These are phyloP conservation scores for Annona cherimola DNA, from an alignment of 164 flowering plant genomes.

Conservation along the genomic window DNA sequence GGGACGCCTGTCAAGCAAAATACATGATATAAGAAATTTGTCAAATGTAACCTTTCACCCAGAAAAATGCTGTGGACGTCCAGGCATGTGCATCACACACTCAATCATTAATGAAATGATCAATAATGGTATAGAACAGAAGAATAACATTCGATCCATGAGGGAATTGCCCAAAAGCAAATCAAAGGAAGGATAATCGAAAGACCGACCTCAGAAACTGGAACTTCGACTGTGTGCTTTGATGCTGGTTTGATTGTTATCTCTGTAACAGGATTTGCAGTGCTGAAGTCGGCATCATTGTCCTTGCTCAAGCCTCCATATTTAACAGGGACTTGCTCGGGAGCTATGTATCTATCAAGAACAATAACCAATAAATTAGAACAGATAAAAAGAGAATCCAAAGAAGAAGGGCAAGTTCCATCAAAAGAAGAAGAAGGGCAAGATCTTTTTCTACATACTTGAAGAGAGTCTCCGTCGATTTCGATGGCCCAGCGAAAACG, in stretches of 20 bases:
- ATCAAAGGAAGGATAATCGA: neutral
- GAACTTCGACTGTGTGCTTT: constrained; percentile 63
- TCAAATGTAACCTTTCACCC: too few species aligned
- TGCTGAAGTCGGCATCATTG: constrained; percentile 59
- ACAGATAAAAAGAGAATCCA: neutral
- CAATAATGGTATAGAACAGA: too few species aligned
- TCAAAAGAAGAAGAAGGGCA: neutral
- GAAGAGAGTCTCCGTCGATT: constrained; percentile 84
- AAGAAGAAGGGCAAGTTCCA: neutral
- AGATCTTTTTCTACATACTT: constrained; percentile 37
- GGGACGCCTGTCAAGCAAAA: constrained; percentile 32
- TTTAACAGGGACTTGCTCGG: constrained; percentile 80
- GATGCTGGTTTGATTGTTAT: constrained; percentile 61
- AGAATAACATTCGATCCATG: too few species aligned
- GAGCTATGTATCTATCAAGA: constrained; percentile 64
- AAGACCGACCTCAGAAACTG: constrained; percentile 62
- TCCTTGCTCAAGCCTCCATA: constrained; percentile 74
- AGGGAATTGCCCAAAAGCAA: too few species aligned
- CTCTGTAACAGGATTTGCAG: constrained; percentile 57
- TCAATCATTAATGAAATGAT: too few species aligned
- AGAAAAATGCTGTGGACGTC: neutral
- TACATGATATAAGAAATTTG: neutral
- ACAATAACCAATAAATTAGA: constrained; percentile 5
- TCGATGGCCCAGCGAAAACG: constrained; percentile 80
- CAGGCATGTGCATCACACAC: too few species aligned